Conservation (phyloP, 495 filamentous ascomycete species). For the Hypoxylon intermedium region DNA sequence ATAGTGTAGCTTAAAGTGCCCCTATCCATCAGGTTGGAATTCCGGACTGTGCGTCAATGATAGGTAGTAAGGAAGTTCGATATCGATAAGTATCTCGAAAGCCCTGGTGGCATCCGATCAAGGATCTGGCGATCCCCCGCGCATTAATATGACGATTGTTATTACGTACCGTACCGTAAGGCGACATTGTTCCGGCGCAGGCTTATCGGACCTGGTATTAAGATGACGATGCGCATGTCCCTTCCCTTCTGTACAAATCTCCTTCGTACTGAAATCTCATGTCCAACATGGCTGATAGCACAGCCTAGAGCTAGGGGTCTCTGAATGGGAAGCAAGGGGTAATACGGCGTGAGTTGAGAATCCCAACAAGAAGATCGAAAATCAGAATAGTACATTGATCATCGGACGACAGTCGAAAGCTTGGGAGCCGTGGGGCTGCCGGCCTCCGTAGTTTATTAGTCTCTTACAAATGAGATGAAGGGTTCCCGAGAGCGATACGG, state of each 20-base stretch:
- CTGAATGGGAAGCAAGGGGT: no score
- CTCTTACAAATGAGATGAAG: slow-evolving; percentile 31
- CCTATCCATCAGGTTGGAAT: no score
- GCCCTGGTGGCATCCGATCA: slow-evolving; percentile 21
- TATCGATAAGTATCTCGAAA: slow-evolving; percentile 29
- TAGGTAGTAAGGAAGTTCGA: neutral
- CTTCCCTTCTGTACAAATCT: no score
- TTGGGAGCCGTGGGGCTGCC: slow-evolving; percentile 18
- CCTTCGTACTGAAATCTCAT: no score
- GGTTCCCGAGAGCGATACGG: slow-evolving; percentile 3
- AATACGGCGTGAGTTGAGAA: neutral
- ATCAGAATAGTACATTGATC: neutral
- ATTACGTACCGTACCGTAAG: slow-evolving; percentile 14
- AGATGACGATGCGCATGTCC: no score
- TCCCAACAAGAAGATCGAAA: neutral
- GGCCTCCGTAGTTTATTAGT: slow-evolving; percentile 22
- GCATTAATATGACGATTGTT: slow-evolving; percentile 27
- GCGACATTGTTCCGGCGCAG: neutral
- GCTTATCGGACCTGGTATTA: neutral
- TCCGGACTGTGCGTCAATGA: no score
- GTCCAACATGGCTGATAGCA: no score
- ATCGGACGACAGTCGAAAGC: slow-evolving; percentile 12
- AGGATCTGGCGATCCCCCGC: slow-evolving; percentile 29
- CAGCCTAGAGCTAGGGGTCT: no score
- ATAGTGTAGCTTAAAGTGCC: no score